Evolutionary conservation across 2,329 filamentous ascomycete genomes (phyloP), one percentile per base, ranked within the genome.

Genomic region (Curvularia verruculosa): DNA sequence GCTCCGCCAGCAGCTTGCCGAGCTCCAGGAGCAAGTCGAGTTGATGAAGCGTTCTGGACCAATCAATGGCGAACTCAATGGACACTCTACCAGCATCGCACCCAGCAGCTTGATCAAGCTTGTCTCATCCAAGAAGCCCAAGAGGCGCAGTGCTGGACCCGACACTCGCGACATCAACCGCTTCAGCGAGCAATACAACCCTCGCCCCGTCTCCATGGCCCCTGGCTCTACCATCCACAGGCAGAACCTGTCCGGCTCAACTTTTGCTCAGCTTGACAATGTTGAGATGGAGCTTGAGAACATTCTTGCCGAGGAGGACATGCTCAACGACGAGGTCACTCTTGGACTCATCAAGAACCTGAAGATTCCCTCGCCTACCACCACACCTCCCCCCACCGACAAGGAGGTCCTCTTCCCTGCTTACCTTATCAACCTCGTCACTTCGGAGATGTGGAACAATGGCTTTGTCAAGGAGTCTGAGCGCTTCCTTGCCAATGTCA

Each of bases 401-500:
- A 99, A 99, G 82, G 95, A 99, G 77, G 94, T 99, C 21, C 84
- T 99, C 50, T 99, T 99, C 88, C 95, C 95, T 31, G 94, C 95
- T 9, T 99, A 98, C 77, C 88, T 99, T 69, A 99, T 99, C 83
- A 99, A 99, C 78, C 84, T 99, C 59, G 95, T 99, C 63, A 99
- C 95, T 12, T 98, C 93, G 15, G 95, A 99, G 81, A 99, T 99
- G 95, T 99, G 95, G 95, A 99, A 99, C 82, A 99, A 99, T 71
- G 95, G 95, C 45, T 99, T 97, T 74, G 95, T 99, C 69, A 99
- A 99, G 82, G 95, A 99, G 79, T 98, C 95, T 3, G 95, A 99
- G 80, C 90, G 94, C 53, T 99, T 99, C 85, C 84, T 99, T 61
- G 95, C 95, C 73, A 99, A 98, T 71, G 95, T 99, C 64, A 99